Evolutionary conservation across 805 yeast species (phyloP), one percentile per base, ranked within the genome.

Genomic region (Yamadazyma kitorensis): DNA sequence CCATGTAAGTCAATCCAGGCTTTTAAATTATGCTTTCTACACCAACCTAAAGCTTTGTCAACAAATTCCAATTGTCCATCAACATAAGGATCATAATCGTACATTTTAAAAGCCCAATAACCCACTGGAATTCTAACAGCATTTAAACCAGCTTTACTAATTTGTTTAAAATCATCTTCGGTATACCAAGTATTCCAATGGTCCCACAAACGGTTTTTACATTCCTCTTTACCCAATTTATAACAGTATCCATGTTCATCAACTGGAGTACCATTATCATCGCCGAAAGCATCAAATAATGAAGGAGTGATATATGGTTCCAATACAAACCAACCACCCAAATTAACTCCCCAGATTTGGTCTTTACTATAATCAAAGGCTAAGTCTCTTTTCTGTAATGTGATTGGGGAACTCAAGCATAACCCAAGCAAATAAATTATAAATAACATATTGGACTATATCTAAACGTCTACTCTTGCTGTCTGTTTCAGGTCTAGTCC

Each of bases 1-100:
- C 97, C 97, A 56, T 89, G 98, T 51, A 89, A 61, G 58, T 91
- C 97, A 27, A 89, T 72, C 96, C 96, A 87, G 16, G 78, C 95
- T 53, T 80, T 80, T 43, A 89, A 53, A 25, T 70, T 72, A 44
- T 79, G 52, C 12, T 66, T 62, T 31, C 75, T 57, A 27, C 86
- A 78, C 96, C 96, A 91, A 12, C 54, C 71, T 26, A 89, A 61
- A 11, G 96, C 95, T 51, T 72, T 61, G 51, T 86, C 94, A 34
- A 89, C 61, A 57, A 83, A 86, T 6, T 61, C 55, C 38, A 64
- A 75, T 59, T 85, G 95, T 21, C 97, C 97, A 52, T 73, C 78
- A 21, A 87, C 93, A 51, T 86, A 89, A 3, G 97, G 96, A 55
- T 89, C 97, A 34, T 66, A 67, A 14, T 68, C 74, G 28, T 76